Conservation (phyloP, 306 rosid genomes). For the Cucurbita argyrosperma region DNA sequence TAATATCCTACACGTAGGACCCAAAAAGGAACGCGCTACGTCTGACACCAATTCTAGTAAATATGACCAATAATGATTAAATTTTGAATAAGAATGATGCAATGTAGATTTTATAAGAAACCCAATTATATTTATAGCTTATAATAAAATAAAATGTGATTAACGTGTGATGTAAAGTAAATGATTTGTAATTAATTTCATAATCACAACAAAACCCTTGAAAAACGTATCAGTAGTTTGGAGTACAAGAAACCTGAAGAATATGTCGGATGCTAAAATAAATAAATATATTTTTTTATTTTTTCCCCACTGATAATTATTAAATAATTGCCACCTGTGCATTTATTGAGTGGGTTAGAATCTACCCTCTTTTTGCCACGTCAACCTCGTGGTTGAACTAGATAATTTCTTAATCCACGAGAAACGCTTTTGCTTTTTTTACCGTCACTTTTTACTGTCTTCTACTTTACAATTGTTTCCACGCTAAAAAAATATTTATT, state of each 20-base stretch:
- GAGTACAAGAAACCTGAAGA: conserved; percentile 6
- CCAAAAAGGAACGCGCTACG: too few species aligned
- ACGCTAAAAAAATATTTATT: too few species aligned
- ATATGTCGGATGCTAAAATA: conserved; percentile 2
- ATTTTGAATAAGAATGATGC: not conserved
- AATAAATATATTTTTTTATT: too few species aligned
- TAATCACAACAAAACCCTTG: not conserved
- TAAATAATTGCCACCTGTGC: conserved; percentile 2
- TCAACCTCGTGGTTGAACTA: not conserved
- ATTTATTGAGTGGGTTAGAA: not conserved
- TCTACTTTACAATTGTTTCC: not conserved
- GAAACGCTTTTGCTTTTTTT: not conserved
- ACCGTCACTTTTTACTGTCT: not conserved
- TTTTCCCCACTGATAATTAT: not conserved
- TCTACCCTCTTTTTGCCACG: not conserved
- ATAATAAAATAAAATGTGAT: not conserved
- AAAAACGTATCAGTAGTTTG: conserved; percentile 3
- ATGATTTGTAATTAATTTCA: not conserved
- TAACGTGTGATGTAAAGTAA: not conserved
- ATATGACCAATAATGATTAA: too few species aligned
- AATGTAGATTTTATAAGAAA: not conserved
- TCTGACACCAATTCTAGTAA: too few species aligned
- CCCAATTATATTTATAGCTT: not conserved
- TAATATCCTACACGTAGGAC: too few species aligned
- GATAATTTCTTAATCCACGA: not conserved